phyloP scores from a whole-genome alignment of 1,139 yeast genomes.

The Geotrichum fermentans region DNA sequence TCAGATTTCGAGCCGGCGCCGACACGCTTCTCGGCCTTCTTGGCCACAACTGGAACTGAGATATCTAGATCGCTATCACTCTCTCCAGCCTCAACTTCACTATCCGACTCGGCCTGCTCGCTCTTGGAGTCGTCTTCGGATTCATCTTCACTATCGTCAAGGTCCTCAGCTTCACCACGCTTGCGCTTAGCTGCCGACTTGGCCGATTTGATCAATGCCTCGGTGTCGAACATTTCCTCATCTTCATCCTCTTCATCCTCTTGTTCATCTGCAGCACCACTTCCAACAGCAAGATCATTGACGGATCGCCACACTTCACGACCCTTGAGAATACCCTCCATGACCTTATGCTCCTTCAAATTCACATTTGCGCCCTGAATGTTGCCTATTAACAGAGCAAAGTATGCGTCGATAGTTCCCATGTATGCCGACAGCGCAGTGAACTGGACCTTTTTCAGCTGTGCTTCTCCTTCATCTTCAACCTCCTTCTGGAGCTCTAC shows the following conservation, averaged over 20 bases:
- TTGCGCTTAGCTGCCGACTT: constrained; percentile 19
- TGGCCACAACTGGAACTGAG: constrained; percentile 44
- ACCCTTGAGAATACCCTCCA: constrained; percentile 76
- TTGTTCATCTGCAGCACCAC: constrained; percentile 20
- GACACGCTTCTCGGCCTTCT: constrained; percentile 21
- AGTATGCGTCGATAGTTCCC: constrained; percentile 68
- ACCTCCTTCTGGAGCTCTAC: constrained; percentile 33
- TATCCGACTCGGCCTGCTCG: constrained; percentile 30
- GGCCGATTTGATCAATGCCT: constrained; percentile 16
- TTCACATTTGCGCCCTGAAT: constrained; percentile 52
- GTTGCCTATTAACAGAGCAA: constrained; percentile 61
- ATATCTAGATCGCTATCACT: constrained; percentile 44
- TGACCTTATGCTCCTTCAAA: constrained; percentile 82
- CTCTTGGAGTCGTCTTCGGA: constrained; percentile 15
- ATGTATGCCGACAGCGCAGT: constrained; percentile 72
- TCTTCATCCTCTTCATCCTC: constrained; percentile 25
- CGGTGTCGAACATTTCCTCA: constrained; percentile 20
- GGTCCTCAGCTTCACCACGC: constrained; percentile 26
- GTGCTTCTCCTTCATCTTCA: constrained; percentile 35
- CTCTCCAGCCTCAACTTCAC: constrained; percentile 28
- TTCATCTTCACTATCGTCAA: constrained; percentile 29
- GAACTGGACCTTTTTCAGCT: constrained; percentile 35
- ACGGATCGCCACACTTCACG: constrained; percentile 76
- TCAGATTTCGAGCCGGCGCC: constrained; percentile 40
- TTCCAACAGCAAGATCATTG: constrained; percentile 27